A percentile compares a stretch with the other conserved stretches of the same genome.
phyloP scores from a whole-genome alignment of 1,284 basidiomycete species.

The Fistulina hepatica region DNA sequence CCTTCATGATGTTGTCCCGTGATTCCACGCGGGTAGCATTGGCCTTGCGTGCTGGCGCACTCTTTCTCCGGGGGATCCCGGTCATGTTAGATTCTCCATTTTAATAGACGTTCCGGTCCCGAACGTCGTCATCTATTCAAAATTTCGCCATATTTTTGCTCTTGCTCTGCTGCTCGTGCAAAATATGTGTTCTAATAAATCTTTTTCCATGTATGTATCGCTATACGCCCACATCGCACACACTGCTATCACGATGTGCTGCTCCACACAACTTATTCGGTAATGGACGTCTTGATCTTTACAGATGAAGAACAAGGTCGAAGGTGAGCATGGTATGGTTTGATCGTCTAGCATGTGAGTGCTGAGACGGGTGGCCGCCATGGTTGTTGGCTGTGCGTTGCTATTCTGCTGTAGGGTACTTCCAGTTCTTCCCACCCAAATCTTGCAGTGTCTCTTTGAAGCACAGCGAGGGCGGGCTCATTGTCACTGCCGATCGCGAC shows the following conservation, averaged over 20 bases:
- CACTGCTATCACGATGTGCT: no score
- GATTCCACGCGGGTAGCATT: conserved; percentile 10
- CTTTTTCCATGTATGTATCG: conserved; percentile 20
- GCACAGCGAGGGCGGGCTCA: conserved; percentile 23
- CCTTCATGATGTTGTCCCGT: conserved; percentile 25
- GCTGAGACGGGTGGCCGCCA: no score
- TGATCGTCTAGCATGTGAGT: conserved; percentile 18
- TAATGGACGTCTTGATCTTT: no score
- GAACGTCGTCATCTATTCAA: no score
- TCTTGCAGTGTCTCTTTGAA: conserved; percentile 55
- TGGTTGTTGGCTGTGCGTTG: conserved; percentile 22
- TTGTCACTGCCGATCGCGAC: conserved; percentile 57
- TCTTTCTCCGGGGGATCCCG: no score
- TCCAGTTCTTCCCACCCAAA: conserved; percentile 59
- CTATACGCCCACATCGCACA: no score
- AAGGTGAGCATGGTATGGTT: conserved; percentile 51
- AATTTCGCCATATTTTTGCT: no score
- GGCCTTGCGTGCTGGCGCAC: conserved; percentile 8
- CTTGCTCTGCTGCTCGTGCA: no score
- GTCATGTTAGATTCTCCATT: no score
- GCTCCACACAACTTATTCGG: no score
- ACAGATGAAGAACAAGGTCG: conserved; percentile 54
- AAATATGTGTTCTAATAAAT: conserved; percentile 55
- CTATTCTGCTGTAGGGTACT: conserved; percentile 55
- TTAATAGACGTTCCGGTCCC: no score